A percentile compares a stretch with the other conserved stretches of the same genome.
Evolutionary conservation across 208 protist genomes (phyloP).

Genomic region (Acanthamoeba polyphaga): DNA sequence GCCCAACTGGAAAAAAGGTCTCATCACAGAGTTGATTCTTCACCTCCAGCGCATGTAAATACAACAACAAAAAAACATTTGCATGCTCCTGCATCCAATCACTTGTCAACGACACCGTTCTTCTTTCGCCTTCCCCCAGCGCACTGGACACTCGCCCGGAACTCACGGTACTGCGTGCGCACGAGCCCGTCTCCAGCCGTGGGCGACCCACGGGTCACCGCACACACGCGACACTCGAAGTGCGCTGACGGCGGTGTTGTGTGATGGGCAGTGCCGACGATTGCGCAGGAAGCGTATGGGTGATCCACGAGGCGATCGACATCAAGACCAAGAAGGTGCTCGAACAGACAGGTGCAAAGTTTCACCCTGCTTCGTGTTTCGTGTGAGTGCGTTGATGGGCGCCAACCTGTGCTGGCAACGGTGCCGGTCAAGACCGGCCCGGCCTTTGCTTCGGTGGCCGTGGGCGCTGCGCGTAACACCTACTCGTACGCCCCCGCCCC

Average conservation of each 20-base stretch:
- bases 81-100: too few relatives aligned
- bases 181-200: not conserved
- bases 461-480: too few relatives aligned
- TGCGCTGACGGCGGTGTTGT: too few relatives aligned
- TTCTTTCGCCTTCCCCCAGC: not conserved
- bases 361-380: not conserved
- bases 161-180: not conserved
- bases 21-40: too few relatives aligned
- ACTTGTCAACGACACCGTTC: not conserved
- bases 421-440: not conserved
- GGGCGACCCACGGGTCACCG: too few relatives aligned
- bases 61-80: too few relatives aligned
- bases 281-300: constrained; percentile 5
- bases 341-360: not conserved
- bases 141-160: not conserved
- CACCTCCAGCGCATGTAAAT: too few relatives aligned
- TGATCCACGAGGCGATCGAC: not conserved
- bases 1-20: too few relatives aligned
- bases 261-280: too few relatives aligned
- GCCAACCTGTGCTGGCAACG: not conserved
- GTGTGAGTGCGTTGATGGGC: not conserved
- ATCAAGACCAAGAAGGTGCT: constrained; percentile 3
- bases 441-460: too few relatives aligned
- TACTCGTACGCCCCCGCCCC: too few relatives aligned
- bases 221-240: too few relatives aligned